Base-by-base conservation (phyloP, 2,329 filamentous ascomycete species). In the Aspergillus viridinutans region DNA sequence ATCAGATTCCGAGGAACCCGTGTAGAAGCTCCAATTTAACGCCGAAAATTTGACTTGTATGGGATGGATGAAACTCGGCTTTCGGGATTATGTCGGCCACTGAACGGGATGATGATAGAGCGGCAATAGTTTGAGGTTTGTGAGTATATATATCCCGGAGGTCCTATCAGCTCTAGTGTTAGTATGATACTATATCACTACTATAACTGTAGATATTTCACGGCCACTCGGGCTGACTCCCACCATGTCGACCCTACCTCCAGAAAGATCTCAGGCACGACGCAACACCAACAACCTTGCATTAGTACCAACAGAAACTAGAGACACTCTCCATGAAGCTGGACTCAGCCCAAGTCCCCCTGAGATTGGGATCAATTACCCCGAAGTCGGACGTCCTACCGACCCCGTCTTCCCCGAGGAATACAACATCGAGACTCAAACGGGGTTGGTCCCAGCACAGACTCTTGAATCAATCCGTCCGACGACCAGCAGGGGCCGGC, bases 281-380 rank as follows among this genome's bases (percentile, higher is more conserved):
- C 42, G n/a, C n/a, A 23, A 21, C 42, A 47, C 6, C 21, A 12
- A 25, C 4, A 6, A 8, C 7, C 49, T 51, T 7, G 20, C n/a
- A 29, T 32, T 50, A 10, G n/a, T 20, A 23, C 53, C 54, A 21
- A 57, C 52, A 1, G 67, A 69, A 58, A 68, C 67, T n/a, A 40
- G 52, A 51, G 61, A 67, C 38, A 66, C 58, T 17, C 60, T 72
- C 7, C 58, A 54, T 21, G 57, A 64, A 21, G 54, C 54, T 3
- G 69, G 69, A 2, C 58, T 72, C 6, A 49, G 65, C 40, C 63
- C 64, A 28, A 61, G 25, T 7, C 54, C 64, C 6, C 64, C 64
- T 2, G 58, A 54, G 9, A 21, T 69, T 8, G 69, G 71, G 14
- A 57, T 62, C 61, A 72, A 72, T 43, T 73, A 73, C 35, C 69